A percentile compares a stretch with the other conserved stretches of the same genome.
phyloP scores from a whole-genome alignment of 805 yeast species.

The Cephaloascus fragrans region DNA sequence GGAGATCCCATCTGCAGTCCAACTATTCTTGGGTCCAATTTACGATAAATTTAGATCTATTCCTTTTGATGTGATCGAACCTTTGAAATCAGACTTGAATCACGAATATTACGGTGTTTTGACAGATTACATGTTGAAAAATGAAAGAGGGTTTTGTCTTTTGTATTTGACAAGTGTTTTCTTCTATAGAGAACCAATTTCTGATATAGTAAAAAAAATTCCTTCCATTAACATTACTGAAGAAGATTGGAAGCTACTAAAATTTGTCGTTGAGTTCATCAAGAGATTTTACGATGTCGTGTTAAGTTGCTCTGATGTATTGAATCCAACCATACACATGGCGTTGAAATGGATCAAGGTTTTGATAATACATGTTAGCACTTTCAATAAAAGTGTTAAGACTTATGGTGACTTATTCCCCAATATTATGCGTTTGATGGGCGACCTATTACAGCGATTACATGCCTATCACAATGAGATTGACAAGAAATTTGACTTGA shows the following conservation, averaged over 20 bases:
- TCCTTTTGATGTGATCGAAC: constrained; percentile 3
- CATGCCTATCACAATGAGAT: constrained; percentile 6
- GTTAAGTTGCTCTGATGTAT: constrained; percentile 1
- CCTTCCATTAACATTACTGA: constrained; percentile 1
- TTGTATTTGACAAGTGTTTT: constrained; percentile 4
- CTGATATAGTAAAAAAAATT: not conserved
- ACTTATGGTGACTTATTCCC: not conserved
- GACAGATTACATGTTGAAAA: constrained; percentile 2
- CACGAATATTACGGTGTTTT: constrained; percentile 3
- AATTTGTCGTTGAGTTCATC: constrained; percentile 5
- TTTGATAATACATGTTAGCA: constrained; percentile 9
- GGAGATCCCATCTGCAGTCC: constrained; percentile 2
- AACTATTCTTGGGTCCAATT: constrained; percentile 2
- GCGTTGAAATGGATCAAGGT: constrained; percentile 14
- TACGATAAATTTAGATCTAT: constrained; percentile 2
- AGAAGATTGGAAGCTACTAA: constrained; percentile 8
- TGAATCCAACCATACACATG: constrained; percentile 10
- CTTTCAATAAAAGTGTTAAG: constrained; percentile 2
- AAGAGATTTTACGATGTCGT: constrained; percentile 8
- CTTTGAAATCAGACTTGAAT: constrained; percentile 3
- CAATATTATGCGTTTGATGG: not conserved
- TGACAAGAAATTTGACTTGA: constrained; percentile 8
- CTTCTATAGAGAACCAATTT: constrained; percentile 5
- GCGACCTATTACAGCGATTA: not conserved
- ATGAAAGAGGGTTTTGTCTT: constrained; percentile 5